These are phyloP conservation scores for Oryza punctata DNA, from an alignment of 176 grass and related monocot species.

Conservation along the genomic window DNA sequence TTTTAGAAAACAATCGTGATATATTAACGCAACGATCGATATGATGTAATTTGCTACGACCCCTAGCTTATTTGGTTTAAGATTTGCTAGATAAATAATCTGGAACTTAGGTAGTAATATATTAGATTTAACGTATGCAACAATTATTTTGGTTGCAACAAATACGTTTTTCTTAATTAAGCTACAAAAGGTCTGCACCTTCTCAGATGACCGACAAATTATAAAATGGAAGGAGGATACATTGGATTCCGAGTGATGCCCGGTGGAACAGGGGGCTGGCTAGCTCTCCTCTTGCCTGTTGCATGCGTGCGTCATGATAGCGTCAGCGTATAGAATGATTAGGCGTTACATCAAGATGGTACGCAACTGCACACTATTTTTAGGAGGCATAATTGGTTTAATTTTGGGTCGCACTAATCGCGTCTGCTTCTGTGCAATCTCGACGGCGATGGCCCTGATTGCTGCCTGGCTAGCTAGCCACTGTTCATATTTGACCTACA, in stretches of 20 bases:
- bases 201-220: too few species aligned
- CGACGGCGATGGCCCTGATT: neutral
- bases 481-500: neutral
- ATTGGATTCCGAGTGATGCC: neutral
- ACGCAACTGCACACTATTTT: slow-evolving; percentile 1
- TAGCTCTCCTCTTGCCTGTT: neutral
- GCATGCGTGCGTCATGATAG: neutral
- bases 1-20: too few species aligned
- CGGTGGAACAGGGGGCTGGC: too few species aligned
- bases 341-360: neutral
- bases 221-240: neutral
- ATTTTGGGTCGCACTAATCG: neutral
- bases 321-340: neutral
- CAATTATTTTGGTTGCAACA: too few species aligned
- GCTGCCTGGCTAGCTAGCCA: neutral
- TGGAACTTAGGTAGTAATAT: too few species aligned
- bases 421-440: neutral
- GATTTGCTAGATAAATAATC: too few species aligned
- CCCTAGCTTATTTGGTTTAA: too few species aligned
- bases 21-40: too few species aligned
- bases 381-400: neutral
- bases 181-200: too few species aligned
- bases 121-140: too few species aligned
- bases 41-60: too few species aligned
- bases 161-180: too few species aligned